Evolutionary conservation across 208 protist species (phyloP), one percentile per base, ranked within the genome.

Genomic region (Endotrypanum monterogeii): DNA sequence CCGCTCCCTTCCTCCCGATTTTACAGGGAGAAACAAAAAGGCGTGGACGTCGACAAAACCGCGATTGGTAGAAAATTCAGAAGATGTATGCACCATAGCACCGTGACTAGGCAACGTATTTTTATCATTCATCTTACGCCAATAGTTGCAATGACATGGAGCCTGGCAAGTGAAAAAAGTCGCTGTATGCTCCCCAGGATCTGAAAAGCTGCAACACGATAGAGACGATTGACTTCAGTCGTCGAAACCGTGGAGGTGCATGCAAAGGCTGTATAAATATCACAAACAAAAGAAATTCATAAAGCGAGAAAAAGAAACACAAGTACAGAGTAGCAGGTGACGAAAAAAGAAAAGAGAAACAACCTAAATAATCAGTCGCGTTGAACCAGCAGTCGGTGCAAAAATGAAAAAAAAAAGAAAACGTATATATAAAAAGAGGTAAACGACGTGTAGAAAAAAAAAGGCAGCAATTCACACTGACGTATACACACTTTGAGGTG

Each of bases 271-370:
- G 44, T 5, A 23, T 8, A 65, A 3, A 65, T 5, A 50, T 12
- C 41, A 11, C 41, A n/a, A 32, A 54, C 39, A 48, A 55, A 57
- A 73, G 68, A 18, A 73, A 61, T 20, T 65, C 16, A 46, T 37
- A 61, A 80, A 75, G 71, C n/a, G 2, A 54, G 73, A 67, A 61
- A 60, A 37, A 76, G 37, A 74, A 55, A 61, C 8, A 69, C 46
- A 82, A 72, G 61, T 60, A 71, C 16, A 74, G 20, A 30, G 28
- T 20, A 6, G 32, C 16, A 16, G 44, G 25, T 7, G 41, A 50
- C 60, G 54, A 66, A 8, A 51, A 54, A n/a, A 3, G 41, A 57
- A 68, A 67, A 37, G 67, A 79, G 11, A 8, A 68, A 61, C 20
- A 50, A 68, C 23, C 67, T n/a, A 52, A 25, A 55, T 11, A 41